Conservation (phyloP, 108 stramenopile species). For the Nannochloropsis salina region DNA sequence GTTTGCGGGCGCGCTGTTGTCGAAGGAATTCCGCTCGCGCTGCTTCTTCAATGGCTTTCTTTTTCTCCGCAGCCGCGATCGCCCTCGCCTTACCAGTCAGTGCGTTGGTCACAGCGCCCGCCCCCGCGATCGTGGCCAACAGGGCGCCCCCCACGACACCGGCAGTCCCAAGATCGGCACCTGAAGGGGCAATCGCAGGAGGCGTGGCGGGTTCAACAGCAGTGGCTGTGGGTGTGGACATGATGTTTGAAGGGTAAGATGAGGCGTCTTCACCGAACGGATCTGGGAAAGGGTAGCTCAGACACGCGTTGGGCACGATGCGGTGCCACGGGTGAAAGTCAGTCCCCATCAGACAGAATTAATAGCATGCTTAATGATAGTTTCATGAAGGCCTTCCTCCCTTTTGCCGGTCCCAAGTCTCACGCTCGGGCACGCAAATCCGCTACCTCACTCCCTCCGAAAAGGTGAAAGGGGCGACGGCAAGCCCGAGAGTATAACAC, state of each 20-base stretch:
- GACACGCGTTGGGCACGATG: too few relatives aligned
- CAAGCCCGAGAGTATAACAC: neutral
- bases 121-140: neutral
- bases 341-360: neutral
- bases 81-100: neutral
- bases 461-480: neutral
- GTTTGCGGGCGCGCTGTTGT: constrained; percentile 14
- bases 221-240: neutral
- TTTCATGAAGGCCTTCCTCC: neutral
- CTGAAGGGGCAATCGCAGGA: neutral
- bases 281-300: too few relatives aligned
- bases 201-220: neutral
- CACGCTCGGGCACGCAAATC: neutral
- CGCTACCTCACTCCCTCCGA: neutral
- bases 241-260: too few relatives aligned
- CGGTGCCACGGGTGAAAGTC: too few relatives aligned
- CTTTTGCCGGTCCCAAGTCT: neutral
- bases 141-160: neutral
- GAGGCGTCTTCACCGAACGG: too few relatives aligned
- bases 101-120: neutral
- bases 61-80: neutral
- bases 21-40: neutral
- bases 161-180: neutral
- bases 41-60: neutral
- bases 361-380: neutral